Evolutionary conservation across 2,329 filamentous ascomycete genomes (phyloP), one percentile per base, ranked within the genome.

Genomic region (Cercospora janseana): DNA sequence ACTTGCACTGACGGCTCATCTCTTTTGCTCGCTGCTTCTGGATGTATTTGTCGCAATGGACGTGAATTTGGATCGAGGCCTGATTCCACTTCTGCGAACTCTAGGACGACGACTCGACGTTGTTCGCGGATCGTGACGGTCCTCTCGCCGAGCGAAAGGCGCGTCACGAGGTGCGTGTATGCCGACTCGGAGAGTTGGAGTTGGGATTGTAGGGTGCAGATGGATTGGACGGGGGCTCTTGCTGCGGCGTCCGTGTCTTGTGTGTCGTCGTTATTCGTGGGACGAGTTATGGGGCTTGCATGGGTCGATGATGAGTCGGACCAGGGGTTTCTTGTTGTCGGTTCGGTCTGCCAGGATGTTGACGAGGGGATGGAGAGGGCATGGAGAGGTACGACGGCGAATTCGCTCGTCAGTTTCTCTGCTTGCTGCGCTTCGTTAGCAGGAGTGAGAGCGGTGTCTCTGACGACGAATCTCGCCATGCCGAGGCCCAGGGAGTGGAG

Each of bases 401-500:
- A 57, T 29, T 52, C 51, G 26, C 44, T 49, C 4, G 55, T 57
- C 28, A 47, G 27, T 24, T 52, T 51, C 12, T 47, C 41, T 13
- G 10, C 8, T 21, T 3, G 21, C 20, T 15, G 12, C 13, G 24
- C 8, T 13, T 15, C 38, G 3, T 42, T 32, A 8, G n/a, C 4
- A 20, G 20, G 13, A 20, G 18, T 31, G 41, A 8, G 21, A 31
- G 28, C 8, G 28, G 15, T 29, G 12, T 8, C 3, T 34, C 27
- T 26, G 10, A 55, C 45, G 21, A 54, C 53, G 23, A 58, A 46
- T 13, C 56, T 31, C 2, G 42, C 41, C 4, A 59, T 44, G 5
- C 40, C 47, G 10, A 62, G 46, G 6, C 52, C 52, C 28, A 62
- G 52, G 4, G 32, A 18, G 13, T 55, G 53, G 20, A 62, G 31